These are phyloP conservation scores for Claviceps sp. DNA, from an alignment of 2,329 filamentous ascomycete species.

Conservation along the genomic window DNA sequence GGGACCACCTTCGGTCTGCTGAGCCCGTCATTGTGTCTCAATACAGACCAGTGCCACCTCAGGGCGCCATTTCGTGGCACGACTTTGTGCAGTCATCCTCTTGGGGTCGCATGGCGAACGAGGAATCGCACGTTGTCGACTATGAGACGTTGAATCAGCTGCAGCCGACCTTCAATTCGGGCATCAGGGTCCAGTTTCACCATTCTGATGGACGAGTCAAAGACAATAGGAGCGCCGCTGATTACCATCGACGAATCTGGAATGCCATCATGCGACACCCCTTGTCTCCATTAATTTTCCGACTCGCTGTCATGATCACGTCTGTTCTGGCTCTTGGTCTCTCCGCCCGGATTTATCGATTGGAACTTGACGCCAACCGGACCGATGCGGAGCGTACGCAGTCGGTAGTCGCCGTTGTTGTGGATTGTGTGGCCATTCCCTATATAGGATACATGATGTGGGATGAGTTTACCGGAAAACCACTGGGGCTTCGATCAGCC, in stretches of 20 bases:
- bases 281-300: conserved; percentile 73
- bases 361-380: conserved; percentile 32
- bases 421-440: conserved; percentile 77
- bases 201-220: conserved; percentile 13
- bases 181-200: conserved; percentile 20
- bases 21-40: conserved; percentile 46
- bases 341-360: conserved; percentile 57
- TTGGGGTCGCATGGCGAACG: conserved; percentile 33
- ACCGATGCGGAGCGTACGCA: conserved; percentile 51
- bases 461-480: conserved; percentile 92
- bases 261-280: conserved; percentile 63
- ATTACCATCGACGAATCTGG: conserved; percentile 45
- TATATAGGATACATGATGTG: conserved; percentile 91
- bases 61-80: conserved; percentile 34
- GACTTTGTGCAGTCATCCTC: conserved; percentile 40
- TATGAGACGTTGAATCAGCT: conserved; percentile 30
- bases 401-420: conserved; percentile 74
- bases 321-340: conserved; percentile 72
- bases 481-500: conserved; percentile 71
- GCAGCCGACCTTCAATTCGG: conserved; percentile 33
- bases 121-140: conserved; percentile 35
- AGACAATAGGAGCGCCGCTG: conserved; percentile 16
- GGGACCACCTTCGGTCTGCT: conserved; percentile 45
- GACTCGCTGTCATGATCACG: conserved; percentile 69
- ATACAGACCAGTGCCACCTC: conserved; percentile 26